Conservation (phyloP, 2,329 filamentous ascomycete species). For the Chaetothyriales sp. region DNA sequence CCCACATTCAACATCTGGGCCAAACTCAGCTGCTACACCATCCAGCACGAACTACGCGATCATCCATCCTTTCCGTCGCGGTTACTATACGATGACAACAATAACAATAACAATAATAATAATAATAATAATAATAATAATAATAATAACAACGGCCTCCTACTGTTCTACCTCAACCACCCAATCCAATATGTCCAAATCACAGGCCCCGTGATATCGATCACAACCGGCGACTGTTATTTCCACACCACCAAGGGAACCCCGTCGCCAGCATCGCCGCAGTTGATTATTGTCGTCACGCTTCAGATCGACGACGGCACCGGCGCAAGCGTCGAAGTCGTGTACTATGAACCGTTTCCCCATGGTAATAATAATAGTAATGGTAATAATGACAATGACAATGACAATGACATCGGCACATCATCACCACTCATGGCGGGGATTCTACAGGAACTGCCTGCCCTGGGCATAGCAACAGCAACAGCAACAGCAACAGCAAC, state of each 20-base stretch:
- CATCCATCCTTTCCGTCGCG: conserved; percentile 1
- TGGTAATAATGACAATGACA: too few species aligned
- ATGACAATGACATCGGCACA: too few species aligned
- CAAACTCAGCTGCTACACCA: conserved; percentile 41
- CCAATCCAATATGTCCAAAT: conserved; percentile 63
- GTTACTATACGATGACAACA: not conserved
- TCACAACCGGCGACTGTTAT: conserved; percentile 34
- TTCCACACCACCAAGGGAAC: conserved; percentile 21
- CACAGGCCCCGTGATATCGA: conserved; percentile 48
- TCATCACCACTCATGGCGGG: too few species aligned
- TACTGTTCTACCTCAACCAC: conserved; percentile 56
- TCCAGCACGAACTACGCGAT: conserved; percentile 26
- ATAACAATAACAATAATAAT: not conserved
- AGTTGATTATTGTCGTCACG: too few species aligned
- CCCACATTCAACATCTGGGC: conserved; percentile 50
- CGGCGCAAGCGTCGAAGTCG: conserved; percentile 42
- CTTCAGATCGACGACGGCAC: conserved; percentile 48
- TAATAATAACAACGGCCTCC: conserved; percentile 25
- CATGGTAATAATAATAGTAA: too few species aligned
- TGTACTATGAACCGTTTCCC: conserved; percentile 28
- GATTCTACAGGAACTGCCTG: too few species aligned
- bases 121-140: not conserved
- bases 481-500: too few species aligned
- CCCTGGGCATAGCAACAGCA: too few species aligned
- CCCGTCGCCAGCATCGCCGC: not conserved